Base-by-base conservation (phyloP, 805 yeast genomes). In the Grigorovia transvaalensis region DNA sequence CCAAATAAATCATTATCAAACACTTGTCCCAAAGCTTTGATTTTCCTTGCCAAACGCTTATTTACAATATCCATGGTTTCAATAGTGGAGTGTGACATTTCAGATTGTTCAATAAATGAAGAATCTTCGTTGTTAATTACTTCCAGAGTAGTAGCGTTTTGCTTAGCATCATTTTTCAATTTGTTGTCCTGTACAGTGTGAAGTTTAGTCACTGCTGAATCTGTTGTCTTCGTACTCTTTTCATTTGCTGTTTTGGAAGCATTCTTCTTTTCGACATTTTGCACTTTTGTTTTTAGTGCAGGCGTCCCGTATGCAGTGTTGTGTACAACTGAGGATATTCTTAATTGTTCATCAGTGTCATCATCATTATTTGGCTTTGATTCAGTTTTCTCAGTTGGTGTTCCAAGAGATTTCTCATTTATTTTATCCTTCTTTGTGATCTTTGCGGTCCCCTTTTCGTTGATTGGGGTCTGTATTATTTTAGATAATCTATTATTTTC, bases 1-100 rank as follows among this genome's bases (percentile, higher is more conserved):
- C 66, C 68, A 50, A 59, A 66, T 9, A 64, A 53, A 44, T 66
- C 70, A 44, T 59, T 62, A 41, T 64, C 58, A 50, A 65, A 66
- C 1, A 64, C 50, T 48, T 56, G 55, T 44, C 63, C 59, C 45
- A 61, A 65, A 11, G 47, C 47, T 13, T 46, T n/a, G 20, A 20
- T 33, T 44, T 40, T 43, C 5, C 50, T 43, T 4, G 42, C 47
- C 13, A 50, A n/a, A 17, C 46, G 50, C n/a, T 44, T 47, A 23
- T 50, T 50, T 1, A 50, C 46, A 27, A 46, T 50, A 47, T 50
- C 53, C 33, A 46, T 46, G 20, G 53, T 50, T 33, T 50, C 29
- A 18, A 50, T 19, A 15, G 50, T 49, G 13, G 45, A 23, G 18
- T 47, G 49, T 9, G 49, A 27, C 17, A 47, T 30, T 11, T 47